Evolutionary conservation across 257 asterid species (phyloP).

Genomic region (Forsythia viridissima): DNA sequence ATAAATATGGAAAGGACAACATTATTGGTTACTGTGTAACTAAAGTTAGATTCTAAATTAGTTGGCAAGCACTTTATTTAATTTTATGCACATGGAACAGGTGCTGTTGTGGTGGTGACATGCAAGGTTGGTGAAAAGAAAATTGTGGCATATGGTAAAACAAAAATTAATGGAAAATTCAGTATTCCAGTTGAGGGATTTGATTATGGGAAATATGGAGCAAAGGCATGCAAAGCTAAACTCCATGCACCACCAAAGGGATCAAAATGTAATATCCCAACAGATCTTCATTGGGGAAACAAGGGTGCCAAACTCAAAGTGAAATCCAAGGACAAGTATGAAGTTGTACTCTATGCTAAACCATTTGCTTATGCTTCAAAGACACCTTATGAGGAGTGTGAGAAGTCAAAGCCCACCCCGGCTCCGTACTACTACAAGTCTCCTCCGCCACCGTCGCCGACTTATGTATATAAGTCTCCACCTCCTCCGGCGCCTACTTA

Average conservation of each 20-base stretch:
- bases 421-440: conserved; percentile 58
- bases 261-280: conserved; percentile 60
- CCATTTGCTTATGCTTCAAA: conserved; percentile 76
- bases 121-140: conserved; percentile 59
- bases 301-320: conserved; percentile 58
- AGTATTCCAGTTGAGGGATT: conserved; percentile 53
- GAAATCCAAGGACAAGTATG: conserved; percentile 59
- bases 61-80: neutral
- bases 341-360: conserved; percentile 65
- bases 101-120: conserved; percentile 76
- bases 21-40: neutral
- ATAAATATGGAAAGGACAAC: neutral
- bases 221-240: conserved; percentile 66
- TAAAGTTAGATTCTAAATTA: neutral
- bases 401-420: conserved; percentile 49
- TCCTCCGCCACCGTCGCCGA: conserved; percentile 54
- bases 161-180: conserved; percentile 70
- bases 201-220: conserved; percentile 60
- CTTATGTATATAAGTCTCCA: conserved; percentile 34
- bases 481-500: conserved; percentile 32
- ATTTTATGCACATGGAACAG: conserved; percentile 29
- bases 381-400: conserved; percentile 51
- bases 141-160: conserved; percentile 62
- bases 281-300: conserved; percentile 53
- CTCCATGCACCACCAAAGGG: conserved; percentile 66